Evolutionary conservation across 306 rosid genomes (phyloP), one percentile per base, ranked within the genome.

Genomic region (Cucurbita moschata): DNA sequence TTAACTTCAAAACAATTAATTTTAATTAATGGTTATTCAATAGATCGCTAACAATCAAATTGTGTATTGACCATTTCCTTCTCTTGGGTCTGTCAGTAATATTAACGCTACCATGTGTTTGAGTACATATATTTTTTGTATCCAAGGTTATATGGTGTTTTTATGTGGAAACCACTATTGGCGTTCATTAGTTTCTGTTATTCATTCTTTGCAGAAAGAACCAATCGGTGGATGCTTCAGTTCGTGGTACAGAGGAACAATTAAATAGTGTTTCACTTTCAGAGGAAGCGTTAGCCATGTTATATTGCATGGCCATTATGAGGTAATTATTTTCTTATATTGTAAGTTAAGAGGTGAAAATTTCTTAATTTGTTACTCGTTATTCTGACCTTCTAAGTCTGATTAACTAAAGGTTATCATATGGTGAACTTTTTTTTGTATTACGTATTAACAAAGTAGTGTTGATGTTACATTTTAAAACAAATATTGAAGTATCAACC

Each of bases 301-400:
- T 95, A 73, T 88, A 95, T 82, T 83, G 89, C 82, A 87, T 89
- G 93, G 83, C 97, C 55, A 83, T 87, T 75, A 78, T 88, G 82
- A 91, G 97, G 97, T 91, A 49, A 49, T 15, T 15, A 35, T 50
- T 8, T 70, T 47, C 4, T 26, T 46, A 50, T 2, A 51, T 51
- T 10, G 59, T 10, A 35, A 70, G 38, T n/a, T 4, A 49, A 7
- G 26, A 26, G 26, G 21, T 0, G 10, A 49, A 26, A 26, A 4
- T 1, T 12, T 50, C 74, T 5, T 51, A 5, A 50, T 15, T 30
- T 50, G 6, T 70, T 70, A 37, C 39, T 21, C 9, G 16, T 44
- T 46, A 46, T 47, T 46, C 21, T 69, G 14, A 47, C 43, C 57
- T 8, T 49, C 56, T 26, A 69, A 30, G n/a, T 26, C n/a, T 47